A percentile compares a stretch with the other conserved stretches of the same genome.
Conservation (phyloP, 768 basidiomycete species). For the Mycena filopes region DNA sequence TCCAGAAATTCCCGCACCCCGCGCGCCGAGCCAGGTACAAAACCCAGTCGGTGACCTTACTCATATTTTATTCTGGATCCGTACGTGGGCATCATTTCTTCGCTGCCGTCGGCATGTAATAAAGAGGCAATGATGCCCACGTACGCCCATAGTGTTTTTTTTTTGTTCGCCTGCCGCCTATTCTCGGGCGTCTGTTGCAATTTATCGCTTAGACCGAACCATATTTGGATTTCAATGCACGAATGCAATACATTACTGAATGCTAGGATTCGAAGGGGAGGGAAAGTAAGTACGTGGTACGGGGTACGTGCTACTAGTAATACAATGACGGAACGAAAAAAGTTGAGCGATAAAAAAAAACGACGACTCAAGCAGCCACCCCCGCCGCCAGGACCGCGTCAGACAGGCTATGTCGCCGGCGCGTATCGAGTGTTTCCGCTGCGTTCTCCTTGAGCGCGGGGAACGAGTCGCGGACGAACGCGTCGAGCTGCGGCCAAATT, state of each 20-base stretch:
- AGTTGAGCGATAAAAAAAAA: background rate
- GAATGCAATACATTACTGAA: constrained; percentile 2
- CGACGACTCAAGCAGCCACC: background rate
- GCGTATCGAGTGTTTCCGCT: constrained; percentile 50
- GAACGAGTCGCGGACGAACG: constrained; percentile 64
- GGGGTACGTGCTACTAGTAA: constrained; percentile 3
- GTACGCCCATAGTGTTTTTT: constrained; percentile 7
- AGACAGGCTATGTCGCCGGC: constrained; percentile 62
- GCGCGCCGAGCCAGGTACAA: constrained; percentile 25
- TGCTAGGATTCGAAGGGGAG: background rate
- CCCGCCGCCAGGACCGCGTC: constrained; percentile 57
- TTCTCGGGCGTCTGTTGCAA: background rate
- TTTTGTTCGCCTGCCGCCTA: background rate
- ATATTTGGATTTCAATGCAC: background rate
- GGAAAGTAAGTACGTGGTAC: constrained; percentile 7
- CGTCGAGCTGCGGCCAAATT: constrained; percentile 89
- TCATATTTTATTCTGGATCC: background rate
- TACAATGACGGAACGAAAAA: constrained; percentile 3
- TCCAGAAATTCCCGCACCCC: background rate
- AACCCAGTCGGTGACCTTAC: background rate
- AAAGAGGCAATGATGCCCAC: constrained; percentile 24
- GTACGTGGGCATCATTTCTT: constrained; percentile 20
- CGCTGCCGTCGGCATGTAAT: constrained; percentile 32
- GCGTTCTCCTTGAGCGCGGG: constrained; percentile 67
- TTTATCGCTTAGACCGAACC: background rate